Evolutionary conservation across 1,284 basidiomycete genomes (phyloP).

Genomic region (Baeospora myosura): DNA sequence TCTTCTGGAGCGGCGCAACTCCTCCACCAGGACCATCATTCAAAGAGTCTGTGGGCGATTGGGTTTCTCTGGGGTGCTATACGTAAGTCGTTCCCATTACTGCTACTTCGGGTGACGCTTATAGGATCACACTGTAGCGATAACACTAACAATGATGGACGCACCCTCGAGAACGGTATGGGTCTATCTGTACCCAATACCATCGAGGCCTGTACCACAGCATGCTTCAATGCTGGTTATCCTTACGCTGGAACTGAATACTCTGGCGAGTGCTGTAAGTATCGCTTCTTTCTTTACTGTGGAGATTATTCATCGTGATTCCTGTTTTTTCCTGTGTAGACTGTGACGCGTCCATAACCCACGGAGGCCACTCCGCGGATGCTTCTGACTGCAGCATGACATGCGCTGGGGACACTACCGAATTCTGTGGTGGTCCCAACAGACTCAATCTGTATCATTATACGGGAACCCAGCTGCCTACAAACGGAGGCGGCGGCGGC

Average conservation of each 20-base stretch:
- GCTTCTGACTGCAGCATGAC: constrained; percentile 54
- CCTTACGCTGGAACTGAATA: constrained; percentile 41
- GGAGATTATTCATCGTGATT: neutral
- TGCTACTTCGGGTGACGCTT: constrained; percentile 8
- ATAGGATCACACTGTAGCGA: constrained; percentile 41
- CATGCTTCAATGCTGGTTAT: constrained; percentile 57
- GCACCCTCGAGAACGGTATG: constrained; percentile 40
- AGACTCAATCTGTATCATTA: constrained; percentile 56
- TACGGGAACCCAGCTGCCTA: constrained; percentile 47
- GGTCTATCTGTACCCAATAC: constrained; percentile 39
- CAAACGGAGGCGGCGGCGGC: constrained; percentile 25
- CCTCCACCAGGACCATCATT: constrained; percentile 48
- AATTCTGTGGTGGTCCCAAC: constrained; percentile 65
- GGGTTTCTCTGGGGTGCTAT: constrained; percentile 61
- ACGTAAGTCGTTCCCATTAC: constrained; percentile 29
- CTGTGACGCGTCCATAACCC: constrained; percentile 41
- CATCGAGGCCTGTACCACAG: constrained; percentile 52
- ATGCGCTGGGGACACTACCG: constrained; percentile 14
- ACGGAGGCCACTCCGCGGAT: constrained; percentile 37
- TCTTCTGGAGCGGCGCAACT: constrained; percentile 53
- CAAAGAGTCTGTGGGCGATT: constrained; percentile 46
- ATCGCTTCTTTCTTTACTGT: neutral
- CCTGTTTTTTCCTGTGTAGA: constrained; percentile 32
- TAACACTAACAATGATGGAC: constrained; percentile 31
- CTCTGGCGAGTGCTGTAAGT: constrained; percentile 46